phyloP scores from a whole-genome alignment of 2,329 filamentous ascomycete genomes.

The Colletotrichum caudatum region DNA sequence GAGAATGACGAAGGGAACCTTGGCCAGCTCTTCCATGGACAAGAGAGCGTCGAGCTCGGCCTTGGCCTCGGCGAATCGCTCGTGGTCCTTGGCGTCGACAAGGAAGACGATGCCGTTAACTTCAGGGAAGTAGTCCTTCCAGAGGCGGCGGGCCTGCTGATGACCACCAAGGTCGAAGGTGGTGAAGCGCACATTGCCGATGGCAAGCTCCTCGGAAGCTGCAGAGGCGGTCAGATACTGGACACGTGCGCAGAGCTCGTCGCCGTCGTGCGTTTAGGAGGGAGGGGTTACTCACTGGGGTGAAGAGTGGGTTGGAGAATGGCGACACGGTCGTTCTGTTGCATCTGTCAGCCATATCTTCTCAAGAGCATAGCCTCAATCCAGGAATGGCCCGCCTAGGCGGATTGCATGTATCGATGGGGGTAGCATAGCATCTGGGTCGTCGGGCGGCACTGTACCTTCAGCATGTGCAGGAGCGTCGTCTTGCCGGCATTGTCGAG shows the following conservation, averaged over 20 bases:
- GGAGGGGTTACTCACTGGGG: constrained; percentile 74
- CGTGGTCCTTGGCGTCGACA: constrained; percentile 96
- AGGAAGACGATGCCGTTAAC: constrained; percentile 98
- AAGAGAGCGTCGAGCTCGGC: constrained; percentile 96
- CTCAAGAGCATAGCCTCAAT: constrained; percentile 44
- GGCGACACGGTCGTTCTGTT: constrained; percentile 89
- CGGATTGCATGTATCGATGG: constrained; percentile 11
- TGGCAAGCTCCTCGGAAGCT: constrained; percentile 92
- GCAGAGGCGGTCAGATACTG: constrained; percentile 41
- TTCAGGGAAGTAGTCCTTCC: constrained; percentile 98
- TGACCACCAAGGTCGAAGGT: constrained; percentile 95
- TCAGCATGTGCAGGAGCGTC: constrained; percentile 93
- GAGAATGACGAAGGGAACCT: constrained; percentile 95
- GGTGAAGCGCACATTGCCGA: constrained; percentile 93
- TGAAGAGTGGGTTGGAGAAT: constrained; percentile 92
- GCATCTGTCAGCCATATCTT: constrained; percentile 16
- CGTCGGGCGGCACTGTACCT: constrained; percentile 69
- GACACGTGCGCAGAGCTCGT: constrained; percentile 43
- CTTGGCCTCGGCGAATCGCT: constrained; percentile 94
- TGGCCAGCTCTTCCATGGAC: constrained; percentile 95
- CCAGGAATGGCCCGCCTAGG: neutral
- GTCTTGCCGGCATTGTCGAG: constrained; percentile 97
- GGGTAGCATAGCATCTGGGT: neutral
- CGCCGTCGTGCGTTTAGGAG: constrained; percentile 5
- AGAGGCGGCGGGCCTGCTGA: constrained; percentile 93